Evolutionary conservation across 2,329 filamentous ascomycete species (phyloP).

Genomic region (Aspergillus phoenicis): DNA sequence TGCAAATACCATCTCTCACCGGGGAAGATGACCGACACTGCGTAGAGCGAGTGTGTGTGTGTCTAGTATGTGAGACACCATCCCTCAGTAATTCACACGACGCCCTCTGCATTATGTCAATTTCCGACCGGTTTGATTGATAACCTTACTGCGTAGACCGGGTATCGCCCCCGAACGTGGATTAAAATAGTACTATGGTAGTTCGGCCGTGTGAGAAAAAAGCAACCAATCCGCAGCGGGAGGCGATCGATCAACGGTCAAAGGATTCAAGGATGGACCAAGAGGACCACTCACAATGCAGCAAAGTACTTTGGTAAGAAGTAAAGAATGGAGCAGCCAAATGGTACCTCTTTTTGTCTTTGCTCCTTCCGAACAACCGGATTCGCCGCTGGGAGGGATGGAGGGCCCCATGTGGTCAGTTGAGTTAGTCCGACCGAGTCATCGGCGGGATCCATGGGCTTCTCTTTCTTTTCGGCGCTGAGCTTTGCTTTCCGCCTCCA

Average conservation of each 20-base stretch:
- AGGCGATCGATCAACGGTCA: slow-evolving; percentile 1
- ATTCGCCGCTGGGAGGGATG: not conserved
- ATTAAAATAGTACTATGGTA: slow-evolving; percentile 1
- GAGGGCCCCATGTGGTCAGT: not conserved
- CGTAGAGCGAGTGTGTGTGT: too few relatives aligned
- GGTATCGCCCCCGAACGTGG: not conserved
- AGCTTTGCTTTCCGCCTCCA: not conserved
- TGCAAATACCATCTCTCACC: too few relatives aligned
- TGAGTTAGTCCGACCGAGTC: not conserved
- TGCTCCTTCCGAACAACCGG: not conserved
- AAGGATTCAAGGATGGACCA: not conserved
- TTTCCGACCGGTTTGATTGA: not conserved
- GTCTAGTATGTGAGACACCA: not conserved
- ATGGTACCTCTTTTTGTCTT: not conserved
- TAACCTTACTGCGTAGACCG: not conserved
- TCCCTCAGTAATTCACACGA: not conserved
- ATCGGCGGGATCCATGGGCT: not conserved
- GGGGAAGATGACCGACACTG: too few relatives aligned
- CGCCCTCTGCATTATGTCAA: not conserved
- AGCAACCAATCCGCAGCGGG: not conserved
- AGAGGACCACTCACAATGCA: too few relatives aligned
- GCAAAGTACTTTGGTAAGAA: too few relatives aligned
- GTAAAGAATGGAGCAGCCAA: not conserved
- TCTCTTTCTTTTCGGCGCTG: not conserved
- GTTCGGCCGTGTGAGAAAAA: not conserved